phyloP scores from a whole-genome alignment of 2,329 filamentous ascomycete species.

The Scleromitrula shiraiana region DNA sequence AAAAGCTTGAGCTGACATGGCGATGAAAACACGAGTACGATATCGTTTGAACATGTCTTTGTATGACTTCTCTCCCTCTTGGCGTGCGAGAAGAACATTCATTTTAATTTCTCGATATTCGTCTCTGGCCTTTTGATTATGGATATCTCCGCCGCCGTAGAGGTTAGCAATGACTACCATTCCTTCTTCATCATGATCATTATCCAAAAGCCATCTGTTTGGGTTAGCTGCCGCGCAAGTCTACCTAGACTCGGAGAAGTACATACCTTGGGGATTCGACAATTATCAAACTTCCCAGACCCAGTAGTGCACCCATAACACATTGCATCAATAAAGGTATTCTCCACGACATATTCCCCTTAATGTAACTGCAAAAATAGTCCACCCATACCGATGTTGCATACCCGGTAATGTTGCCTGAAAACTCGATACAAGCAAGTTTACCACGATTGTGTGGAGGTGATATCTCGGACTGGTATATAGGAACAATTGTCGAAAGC shows the following conservation, averaged over 20 bases:
- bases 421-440: constrained; percentile 95
- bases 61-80: constrained; percentile 91
- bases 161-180: constrained; percentile 98
- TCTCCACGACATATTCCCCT: constrained; percentile 81
- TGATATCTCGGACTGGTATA: constrained; percentile 92
- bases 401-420: constrained; percentile 93
- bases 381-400: constrained; percentile 97
- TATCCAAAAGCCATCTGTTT: constrained; percentile 88
- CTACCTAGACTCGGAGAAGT: not conserved
- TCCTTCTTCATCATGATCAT: constrained; percentile 95
- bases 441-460: constrained; percentile 94
- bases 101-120: constrained; percentile 99
- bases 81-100: constrained; percentile 84
- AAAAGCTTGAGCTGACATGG: constrained; percentile 94
- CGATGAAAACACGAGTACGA: constrained; percentile 87
- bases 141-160: constrained; percentile 91
- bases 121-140: constrained; percentile 83
- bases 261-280: constrained; percentile 84
- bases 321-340: constrained; percentile 88
- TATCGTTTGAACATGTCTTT: constrained; percentile 92
- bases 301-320: constrained; percentile 82
- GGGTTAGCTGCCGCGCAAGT: constrained; percentile 10
- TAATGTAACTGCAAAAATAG: constrained; percentile 90
- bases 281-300: constrained; percentile 80
- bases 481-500: constrained; percentile 83